Percentiles rank a stretch among this genome's conserved stretches.
These are phyloP conservation scores for Mucor piriformis DNA, from an alignment of 371 early-diverging fungal species.

Conservation along the genomic window DNA sequence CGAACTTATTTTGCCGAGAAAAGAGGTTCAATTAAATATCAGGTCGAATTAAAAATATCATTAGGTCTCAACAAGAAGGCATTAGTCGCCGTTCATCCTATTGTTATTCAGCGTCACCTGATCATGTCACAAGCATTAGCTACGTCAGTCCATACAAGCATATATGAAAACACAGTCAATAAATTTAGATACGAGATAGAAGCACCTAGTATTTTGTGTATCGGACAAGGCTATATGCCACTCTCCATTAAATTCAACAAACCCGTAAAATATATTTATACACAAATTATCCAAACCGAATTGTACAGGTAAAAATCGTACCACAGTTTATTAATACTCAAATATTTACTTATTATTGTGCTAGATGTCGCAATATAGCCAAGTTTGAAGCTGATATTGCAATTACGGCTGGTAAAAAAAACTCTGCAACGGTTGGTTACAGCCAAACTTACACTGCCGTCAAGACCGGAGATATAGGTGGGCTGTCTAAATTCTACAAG, in stretches of 20 bases:
- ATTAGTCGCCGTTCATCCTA: conserved; percentile 24
- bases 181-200: conserved; percentile 41
- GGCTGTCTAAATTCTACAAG: conserved; percentile 21
- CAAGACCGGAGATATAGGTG: conserved; percentile 12
- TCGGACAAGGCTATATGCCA: conserved; percentile 33
- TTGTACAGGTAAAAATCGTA: conserved; percentile 38
- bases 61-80: conserved; percentile 30
- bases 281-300: conserved; percentile 38
- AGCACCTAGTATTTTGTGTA: conserved; percentile 30
- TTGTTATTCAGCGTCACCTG: conserved; percentile 31
- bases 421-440: not conserved
- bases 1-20: conserved; percentile 21
- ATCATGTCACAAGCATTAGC: conserved; percentile 24
- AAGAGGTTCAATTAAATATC: conserved; percentile 31
- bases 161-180: conserved; percentile 31
- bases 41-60: conserved; percentile 27
- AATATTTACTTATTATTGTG: no score
- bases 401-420: conserved; percentile 8
- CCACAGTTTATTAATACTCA: no score
- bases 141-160: conserved; percentile 20
- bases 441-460: conserved; percentile 4
- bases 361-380: conserved; percentile 31
- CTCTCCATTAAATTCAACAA: conserved; percentile 19
- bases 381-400: conserved; percentile 35
- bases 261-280: conserved; percentile 25